Base-by-base conservation (phyloP, 257 asterid species). In the Solanum habrochaites region DNA sequence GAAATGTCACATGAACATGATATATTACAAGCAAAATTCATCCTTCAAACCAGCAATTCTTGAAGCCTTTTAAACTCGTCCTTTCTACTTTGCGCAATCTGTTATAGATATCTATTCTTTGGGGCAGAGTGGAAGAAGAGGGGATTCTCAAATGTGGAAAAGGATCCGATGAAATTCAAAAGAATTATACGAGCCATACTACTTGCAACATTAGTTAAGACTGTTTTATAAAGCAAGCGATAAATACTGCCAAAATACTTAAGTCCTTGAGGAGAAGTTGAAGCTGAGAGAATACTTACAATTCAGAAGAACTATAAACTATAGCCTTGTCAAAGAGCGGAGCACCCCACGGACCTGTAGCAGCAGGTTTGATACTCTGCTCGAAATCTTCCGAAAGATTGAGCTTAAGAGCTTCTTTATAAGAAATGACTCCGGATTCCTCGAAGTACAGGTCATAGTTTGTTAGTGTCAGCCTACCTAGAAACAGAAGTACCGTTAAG, bases 341-440 rank as follows among this genome's bases (percentile, higher is more conserved):
- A 75, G 99, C 98, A 82, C 98, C 99, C 98, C 98, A 96, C 3
- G 98, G 99, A 37, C 98, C 99, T 3, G 98, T 96, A 11, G 97
- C 97, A 9, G 89, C 85, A 49, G 97, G 91, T 88, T 94, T 95
- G 49, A 94, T 90, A 78, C 71, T 91, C 83, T 94, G 95, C 86
- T 90, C 90, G 16, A 67, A 40, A 70, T 92, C 92, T 87, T 92
- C 93, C 2, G 96, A 94, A 85, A 96, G 98, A 90, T 93, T 96
- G 5, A 96, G 90, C 85, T 92, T 96, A 11, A 95, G 60, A 4
- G 99, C 98, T 32, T 92, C 88, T 86, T 94, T 98, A n/a, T 94
- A 95, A 18, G 96, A 91, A 43, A 96, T 82, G 16, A 91, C 87
- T 39, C 95, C 94, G 1, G 94, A 94, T 21, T 98, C 97, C 95